Conservation (phyloP, 345 rosid genomes). For the Sonneratia alba region DNA sequence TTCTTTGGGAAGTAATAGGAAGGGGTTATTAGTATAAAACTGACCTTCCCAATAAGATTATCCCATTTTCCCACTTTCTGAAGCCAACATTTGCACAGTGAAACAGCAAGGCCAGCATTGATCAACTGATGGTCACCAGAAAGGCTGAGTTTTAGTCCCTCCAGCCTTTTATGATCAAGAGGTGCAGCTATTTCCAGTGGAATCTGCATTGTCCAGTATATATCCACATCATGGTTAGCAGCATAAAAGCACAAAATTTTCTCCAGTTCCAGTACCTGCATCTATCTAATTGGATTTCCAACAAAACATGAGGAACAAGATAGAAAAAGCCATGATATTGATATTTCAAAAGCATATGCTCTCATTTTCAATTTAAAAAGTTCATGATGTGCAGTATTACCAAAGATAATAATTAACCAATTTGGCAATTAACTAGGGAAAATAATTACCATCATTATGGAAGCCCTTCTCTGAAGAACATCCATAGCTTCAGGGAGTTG, state of each 20-base stretch:
- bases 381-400: background rate
- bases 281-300: background rate
- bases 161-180: slow-evolving; percentile 36
- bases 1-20: background rate
- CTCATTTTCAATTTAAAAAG: background rate
- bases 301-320: background rate
- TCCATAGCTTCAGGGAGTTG: slow-evolving; percentile 84
- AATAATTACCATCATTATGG: slow-evolving; percentile 34
- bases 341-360: background rate
- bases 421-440: background rate
- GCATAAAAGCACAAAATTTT: background rate
- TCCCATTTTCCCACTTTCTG: slow-evolving; percentile 65
- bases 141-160: slow-evolving; percentile 52
- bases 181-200: slow-evolving; percentile 56
- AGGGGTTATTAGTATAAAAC: slow-evolving; percentile 4
- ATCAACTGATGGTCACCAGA: slow-evolving; percentile 77
- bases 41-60: slow-evolving; percentile 38
- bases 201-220: slow-evolving; percentile 36
- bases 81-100: slow-evolving; percentile 80
- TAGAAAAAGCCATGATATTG: background rate
- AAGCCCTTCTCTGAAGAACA: slow-evolving; percentile 50
- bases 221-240: background rate
- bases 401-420: background rate
- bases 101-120: slow-evolving; percentile 87
- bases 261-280: background rate